Conservation (phyloP, 345 rosid genomes). For the Eutrema heterophyllum region DNA sequence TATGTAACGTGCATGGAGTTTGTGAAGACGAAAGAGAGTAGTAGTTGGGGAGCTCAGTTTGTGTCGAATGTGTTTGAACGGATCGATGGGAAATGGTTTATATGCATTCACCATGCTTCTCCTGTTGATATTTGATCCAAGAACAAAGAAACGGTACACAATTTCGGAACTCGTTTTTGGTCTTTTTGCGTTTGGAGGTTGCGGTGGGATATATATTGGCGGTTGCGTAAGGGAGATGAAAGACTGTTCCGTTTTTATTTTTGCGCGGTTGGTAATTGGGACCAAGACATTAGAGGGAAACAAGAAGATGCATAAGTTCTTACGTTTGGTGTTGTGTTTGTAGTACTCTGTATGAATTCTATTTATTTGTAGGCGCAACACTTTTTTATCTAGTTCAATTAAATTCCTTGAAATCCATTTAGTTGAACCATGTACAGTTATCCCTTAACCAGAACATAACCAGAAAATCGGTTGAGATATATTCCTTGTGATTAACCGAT, state of each 20-base stretch:
- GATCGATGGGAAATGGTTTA: slow-evolving; percentile 68
- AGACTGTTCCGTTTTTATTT: background rate
- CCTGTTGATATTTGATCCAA: slow-evolving; percentile 60
- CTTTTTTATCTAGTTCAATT: background rate
- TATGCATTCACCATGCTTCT: slow-evolving; percentile 91
- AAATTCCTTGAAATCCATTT: too few relatives aligned
- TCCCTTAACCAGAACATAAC: too few relatives aligned
- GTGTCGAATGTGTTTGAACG: slow-evolving; percentile 86
- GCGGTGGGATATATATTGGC: background rate
- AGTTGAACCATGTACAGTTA: too few relatives aligned
- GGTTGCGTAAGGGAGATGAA: background rate
- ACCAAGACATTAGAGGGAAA: background rate
- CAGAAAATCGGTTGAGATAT: too few relatives aligned
- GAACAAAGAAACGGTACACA: background rate
- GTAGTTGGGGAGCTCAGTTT: slow-evolving; percentile 94
- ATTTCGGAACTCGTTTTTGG: background rate
- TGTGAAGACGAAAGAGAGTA: slow-evolving; percentile 79
- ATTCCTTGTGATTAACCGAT: too few relatives aligned
- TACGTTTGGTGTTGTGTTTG: background rate
- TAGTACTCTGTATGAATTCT: background rate
- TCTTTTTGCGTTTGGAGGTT: background rate
- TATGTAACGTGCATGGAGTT: slow-evolving; percentile 79
- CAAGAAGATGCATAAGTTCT: background rate
- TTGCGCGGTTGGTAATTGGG: background rate
- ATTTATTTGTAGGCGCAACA: background rate